Base-by-base conservation (phyloP, 768 basidiomycete species). In the Crassisporium funariophilum region DNA sequence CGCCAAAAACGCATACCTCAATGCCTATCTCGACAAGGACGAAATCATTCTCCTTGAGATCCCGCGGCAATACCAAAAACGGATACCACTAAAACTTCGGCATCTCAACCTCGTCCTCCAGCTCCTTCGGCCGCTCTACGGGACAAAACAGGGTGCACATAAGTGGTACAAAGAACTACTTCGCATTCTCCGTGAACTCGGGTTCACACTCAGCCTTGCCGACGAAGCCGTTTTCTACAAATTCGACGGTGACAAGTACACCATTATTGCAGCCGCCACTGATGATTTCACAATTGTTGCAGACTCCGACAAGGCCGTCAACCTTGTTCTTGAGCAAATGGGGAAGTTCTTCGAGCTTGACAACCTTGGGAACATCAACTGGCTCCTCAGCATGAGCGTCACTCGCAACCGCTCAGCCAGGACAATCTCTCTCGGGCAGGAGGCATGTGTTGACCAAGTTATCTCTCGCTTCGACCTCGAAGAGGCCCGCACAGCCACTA, bases 91-190 rank as follows among this genome's bases (percentile, higher is more conserved):
- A 45, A 20, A 47, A 22, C 13, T 12, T 44, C 17, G 17, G 34
- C 41, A 29, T 39, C 39, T 40, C 37, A 31, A 19, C 15, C 4
- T 38, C 41, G 38, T 39, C 39, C 34, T 36, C 35, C 19, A 22
- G 7, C 16, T 39, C 13, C 39, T 36, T 36, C n/a, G 19, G 22
- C 39, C 31, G 9, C 38, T 47, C 11, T 47, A 47, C 17, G 46
- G 46, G 4, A 40, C 38, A n/a, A 47, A 47, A 40, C 46, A 47
- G 22, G 46, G 46, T 23, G 46, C 46, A 10, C 27, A 47, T 21
- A 31, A 47, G 4, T 47, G 38, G 11, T 19, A 47, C 31, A 21
- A 20, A 16, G 38, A 40, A 17, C 19, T 47, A 21, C 13, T 25
- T 15, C 21, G 34, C 17, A 31, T 47, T 7, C 16, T 47, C 25